phyloP scores from a whole-genome alignment of 2,329 filamentous ascomycete genomes.

The Annulohypoxylon truncatum region DNA sequence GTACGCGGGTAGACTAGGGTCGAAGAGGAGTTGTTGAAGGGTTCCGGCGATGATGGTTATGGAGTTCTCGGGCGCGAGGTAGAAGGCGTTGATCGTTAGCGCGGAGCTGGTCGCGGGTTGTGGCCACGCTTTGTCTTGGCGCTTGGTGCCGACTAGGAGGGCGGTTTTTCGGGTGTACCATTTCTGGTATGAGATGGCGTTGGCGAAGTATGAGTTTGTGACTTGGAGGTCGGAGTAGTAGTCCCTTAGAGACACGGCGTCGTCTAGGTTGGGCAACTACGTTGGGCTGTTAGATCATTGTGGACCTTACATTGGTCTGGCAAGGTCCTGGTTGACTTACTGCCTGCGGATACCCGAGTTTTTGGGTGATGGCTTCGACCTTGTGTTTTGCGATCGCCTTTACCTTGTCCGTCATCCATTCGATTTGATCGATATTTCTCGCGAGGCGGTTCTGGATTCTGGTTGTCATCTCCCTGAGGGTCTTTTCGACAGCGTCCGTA shows the following conservation, averaged over 20 bases:
- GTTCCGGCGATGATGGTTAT: conserved; percentile 19
- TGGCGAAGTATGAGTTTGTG: conserved; percentile 22
- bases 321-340: background rate
- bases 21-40: conserved; percentile 14
- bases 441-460: conserved; percentile 26
- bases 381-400: conserved; percentile 30
- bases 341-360: conserved; percentile 24
- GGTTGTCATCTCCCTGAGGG: conserved; percentile 21
- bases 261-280: conserved; percentile 20
- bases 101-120: background rate
- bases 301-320: background rate
- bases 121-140: background rate
- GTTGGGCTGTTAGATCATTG: background rate
- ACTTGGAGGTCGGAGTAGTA: conserved; percentile 18
- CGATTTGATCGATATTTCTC: conserved; percentile 17
- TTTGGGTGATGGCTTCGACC: conserved; percentile 23
- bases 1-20: conserved; percentile 21
- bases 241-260: conserved; percentile 5
- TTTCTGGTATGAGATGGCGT: conserved; percentile 6
- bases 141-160: background rate
- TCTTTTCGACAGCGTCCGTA: conserved; percentile 20
- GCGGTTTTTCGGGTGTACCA: background rate
- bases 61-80: conserved; percentile 14
- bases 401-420: conserved; percentile 31
- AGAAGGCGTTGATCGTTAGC: conserved; percentile 26